Conservation (phyloP, 768 basidiomycete genomes). For the Tylopilus rubrobrunneus region DNA sequence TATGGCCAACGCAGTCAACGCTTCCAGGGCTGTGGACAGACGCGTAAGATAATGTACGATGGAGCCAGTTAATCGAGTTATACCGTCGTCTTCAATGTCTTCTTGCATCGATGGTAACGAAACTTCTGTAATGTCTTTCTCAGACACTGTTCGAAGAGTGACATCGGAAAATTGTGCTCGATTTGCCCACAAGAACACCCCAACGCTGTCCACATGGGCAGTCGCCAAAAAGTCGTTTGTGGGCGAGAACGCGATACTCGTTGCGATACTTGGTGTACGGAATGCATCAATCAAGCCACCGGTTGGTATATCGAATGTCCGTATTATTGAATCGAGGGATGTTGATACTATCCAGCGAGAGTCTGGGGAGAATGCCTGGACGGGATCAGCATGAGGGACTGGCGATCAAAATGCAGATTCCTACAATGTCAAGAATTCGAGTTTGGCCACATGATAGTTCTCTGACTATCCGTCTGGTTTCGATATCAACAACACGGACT, state of each 20-base stretch:
- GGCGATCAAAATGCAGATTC: slow-evolving; percentile 22
- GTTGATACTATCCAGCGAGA: slow-evolving; percentile 90
- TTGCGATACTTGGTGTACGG: slow-evolving; percentile 81
- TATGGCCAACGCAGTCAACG: slow-evolving; percentile 58
- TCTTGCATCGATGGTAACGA: slow-evolving; percentile 84
- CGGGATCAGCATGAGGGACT: slow-evolving; percentile 2
- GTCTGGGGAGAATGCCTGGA: slow-evolving; percentile 89
- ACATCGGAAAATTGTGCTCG: slow-evolving; percentile 90
- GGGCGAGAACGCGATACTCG: slow-evolving; percentile 89
- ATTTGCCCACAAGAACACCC: slow-evolving; percentile 97
- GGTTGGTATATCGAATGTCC: slow-evolving; percentile 95
- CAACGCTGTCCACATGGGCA: slow-evolving; percentile 90
- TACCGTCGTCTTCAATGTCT: slow-evolving; percentile 75
- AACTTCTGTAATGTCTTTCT: slow-evolving; percentile 68
- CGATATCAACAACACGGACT: slow-evolving; percentile 86
- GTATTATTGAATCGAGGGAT: slow-evolving; percentile 86
- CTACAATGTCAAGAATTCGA: slow-evolving; percentile 84
- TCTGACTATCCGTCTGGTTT: slow-evolving; percentile 83
- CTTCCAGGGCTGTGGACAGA: slow-evolving; percentile 56
- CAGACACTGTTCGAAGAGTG: slow-evolving; percentile 72
- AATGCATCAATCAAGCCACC: slow-evolving; percentile 92
- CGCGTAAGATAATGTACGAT: slow-evolving; percentile 4
- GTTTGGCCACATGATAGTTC: slow-evolving; percentile 75
- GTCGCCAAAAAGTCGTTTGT: slow-evolving; percentile 95
- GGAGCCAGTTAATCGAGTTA: slow-evolving; percentile 10